Evolutionary conservation across 1,139 yeast species (phyloP), one percentile per base, ranked within the genome.

Genomic region (Saccharomyces hybrid): DNA sequence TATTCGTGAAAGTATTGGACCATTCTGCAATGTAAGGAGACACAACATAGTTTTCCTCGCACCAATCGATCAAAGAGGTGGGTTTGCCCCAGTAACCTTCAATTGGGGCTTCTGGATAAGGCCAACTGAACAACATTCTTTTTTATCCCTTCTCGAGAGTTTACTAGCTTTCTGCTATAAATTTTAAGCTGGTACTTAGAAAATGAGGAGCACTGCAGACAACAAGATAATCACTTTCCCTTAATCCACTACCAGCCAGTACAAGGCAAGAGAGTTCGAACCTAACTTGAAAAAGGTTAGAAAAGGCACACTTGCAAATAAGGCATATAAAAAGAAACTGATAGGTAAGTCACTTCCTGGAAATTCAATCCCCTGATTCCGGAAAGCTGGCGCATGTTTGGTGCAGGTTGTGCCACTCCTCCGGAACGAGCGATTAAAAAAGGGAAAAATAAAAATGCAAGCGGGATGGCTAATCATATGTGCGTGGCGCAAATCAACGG

Each of bases 11-110:
- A 4, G 97, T 87, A 67, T 90, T 90, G 56, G 90, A 76, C 54
- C 88, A 85, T 69, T 90, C 97, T n/a, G 97, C 97, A 54, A 90
- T 77, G 64, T 86, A 90, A 16, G 77, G 77, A n/a, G 91, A 80
- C 9, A 90, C 87, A 9, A 89, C 93, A 68, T 90, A 90, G 73
- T 90, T 91, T 68, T 90, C 97, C 70, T 90, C 97, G 72, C 97
- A 90, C 97, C 97, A 90, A 67, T 90, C 97, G 54, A 90, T 90
- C 31, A 97, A 88, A 31, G 95, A 64, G 4, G 74, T 71, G 1
- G 70, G 68, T 8, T 60, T 57, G 9, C 74, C 75, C 75, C 75
- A 72, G 56, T 64, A 71, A 0, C 76, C 76, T 0, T 57, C 41
- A n/a, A 58, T 60, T 7, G 69, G 68, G 4, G 60, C 61, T 2